Conservation (phyloP, 2,329 filamentous ascomycete species). For the Colletotrichum limetticola region DNA sequence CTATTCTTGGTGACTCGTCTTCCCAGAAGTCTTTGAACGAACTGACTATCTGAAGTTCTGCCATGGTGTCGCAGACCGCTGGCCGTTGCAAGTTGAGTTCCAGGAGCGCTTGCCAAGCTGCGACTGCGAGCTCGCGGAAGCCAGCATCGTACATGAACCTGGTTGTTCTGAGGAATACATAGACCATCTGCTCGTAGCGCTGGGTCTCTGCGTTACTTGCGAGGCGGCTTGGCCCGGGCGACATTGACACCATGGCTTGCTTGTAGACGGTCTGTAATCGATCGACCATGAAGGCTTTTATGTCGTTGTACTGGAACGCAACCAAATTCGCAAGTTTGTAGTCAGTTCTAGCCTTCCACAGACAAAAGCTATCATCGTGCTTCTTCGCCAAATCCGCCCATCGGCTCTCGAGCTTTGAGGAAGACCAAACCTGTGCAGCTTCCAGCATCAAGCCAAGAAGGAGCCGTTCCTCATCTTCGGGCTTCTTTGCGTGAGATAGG, state of each 20-base stretch:
- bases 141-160: slow-evolving; percentile 80
- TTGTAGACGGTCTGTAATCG: slow-evolving; percentile 50
- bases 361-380: slow-evolving; percentile 64
- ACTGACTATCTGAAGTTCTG: slow-evolving; percentile 39
- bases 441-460: slow-evolving; percentile 78
- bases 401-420: slow-evolving; percentile 29
- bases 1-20: slow-evolving; percentile 80
- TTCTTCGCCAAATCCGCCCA: slow-evolving; percentile 57
- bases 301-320: slow-evolving; percentile 74
- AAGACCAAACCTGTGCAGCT: slow-evolving; percentile 77
- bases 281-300: slow-evolving; percentile 68
- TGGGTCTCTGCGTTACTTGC: not conserved
- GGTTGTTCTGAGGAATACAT: slow-evolving; percentile 81
- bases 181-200: slow-evolving; percentile 62
- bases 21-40: slow-evolving; percentile 86
- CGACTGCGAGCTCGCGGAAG: slow-evolving; percentile 80
- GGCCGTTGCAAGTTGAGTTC: slow-evolving; percentile 77
- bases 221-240: slow-evolving; percentile 18
- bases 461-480: slow-evolving; percentile 66
- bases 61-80: slow-evolving; percentile 35
- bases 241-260: slow-evolving; percentile 20
- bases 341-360: slow-evolving; percentile 82
- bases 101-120: slow-evolving; percentile 84
- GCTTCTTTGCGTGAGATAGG: slow-evolving; percentile 62
- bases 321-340: slow-evolving; percentile 76